Percentiles rank a stretch among this genome's conserved stretches.
Evolutionary conservation across 1,284 basidiomycete genomes (phyloP).

Genomic region (Athelia psychrophila): DNA sequence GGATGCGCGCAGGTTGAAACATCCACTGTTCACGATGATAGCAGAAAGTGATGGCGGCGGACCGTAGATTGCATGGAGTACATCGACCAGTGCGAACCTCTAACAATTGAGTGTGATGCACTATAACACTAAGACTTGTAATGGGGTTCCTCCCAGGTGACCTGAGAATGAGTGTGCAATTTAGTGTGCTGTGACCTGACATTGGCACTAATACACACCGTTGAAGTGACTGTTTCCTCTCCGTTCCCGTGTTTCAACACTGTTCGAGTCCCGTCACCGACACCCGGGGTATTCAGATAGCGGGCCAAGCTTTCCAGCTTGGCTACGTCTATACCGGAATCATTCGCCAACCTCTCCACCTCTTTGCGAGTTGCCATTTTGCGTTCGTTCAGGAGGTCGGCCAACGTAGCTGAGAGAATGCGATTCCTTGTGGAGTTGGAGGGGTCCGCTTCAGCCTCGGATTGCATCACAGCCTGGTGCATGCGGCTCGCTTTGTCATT

Average conservation of each 20-base stretch:
- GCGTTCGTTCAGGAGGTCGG: constrained; percentile 62
- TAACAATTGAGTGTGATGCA: no score
- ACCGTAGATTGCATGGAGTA: no score
- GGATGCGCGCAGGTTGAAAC: no score
- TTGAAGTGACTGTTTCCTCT: neutral
- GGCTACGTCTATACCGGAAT: constrained; percentile 56
- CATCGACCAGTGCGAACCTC: no score
- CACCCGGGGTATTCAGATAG: constrained; percentile 71
- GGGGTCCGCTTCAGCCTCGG: constrained; percentile 53
- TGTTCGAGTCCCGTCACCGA: constrained; percentile 40
- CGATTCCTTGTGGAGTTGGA: constrained; percentile 38
- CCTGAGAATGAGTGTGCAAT: no score
- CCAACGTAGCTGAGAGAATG: constrained; percentile 55
- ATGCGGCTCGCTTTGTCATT: constrained; percentile 39
- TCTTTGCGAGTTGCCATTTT: constrained; percentile 44
- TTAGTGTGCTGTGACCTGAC: no score
- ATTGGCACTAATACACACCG: neutral
- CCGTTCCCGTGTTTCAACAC: neutral
- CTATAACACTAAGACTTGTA: no score
- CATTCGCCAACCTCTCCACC: constrained; percentile 46
- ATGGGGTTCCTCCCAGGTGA: no score
- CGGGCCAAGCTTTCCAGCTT: constrained; percentile 55
- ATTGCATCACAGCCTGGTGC: constrained; percentile 49
- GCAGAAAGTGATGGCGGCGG: no score
- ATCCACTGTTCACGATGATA: no score